Base-by-base conservation (phyloP, 1,284 basidiomycete species). In the Phenoliferia sp. region DNA sequence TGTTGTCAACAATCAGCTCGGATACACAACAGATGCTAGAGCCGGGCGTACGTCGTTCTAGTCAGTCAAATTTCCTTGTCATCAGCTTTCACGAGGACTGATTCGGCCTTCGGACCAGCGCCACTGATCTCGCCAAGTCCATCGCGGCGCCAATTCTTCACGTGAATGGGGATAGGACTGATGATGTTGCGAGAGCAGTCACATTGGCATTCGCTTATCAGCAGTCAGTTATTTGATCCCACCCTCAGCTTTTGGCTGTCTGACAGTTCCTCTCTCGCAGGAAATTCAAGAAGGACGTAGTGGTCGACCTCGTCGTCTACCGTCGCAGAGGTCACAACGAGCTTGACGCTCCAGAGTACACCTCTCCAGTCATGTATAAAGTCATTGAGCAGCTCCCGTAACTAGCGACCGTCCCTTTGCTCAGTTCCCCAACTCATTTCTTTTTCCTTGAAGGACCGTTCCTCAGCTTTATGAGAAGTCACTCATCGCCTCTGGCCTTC, bases 121-220 rank as follows among this genome's bases (percentile, higher is more conserved):
- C 90, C 69, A 92, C 92, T 1, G 92, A 94, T 76, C 83, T 92
- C 36, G 90, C 89, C 5, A 94, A 94, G 80, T 90, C 90, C 85
- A 88, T 94, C 74, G 31, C 61, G 67, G 87, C 90, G 0, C 92
- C 92, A 0, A 86, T 94, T 19, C 78, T 94, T n/a, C 92, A 94
- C 71, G 91, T 94, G 69, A 94, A 94, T 74, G 92, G 92, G 7
- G 92, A 95, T 77, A 66, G 58, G 65, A 65, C 68, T 22, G 39
- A 72, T 88, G 90, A 91, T 70, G 90, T 93, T 12, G 84, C 86
- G 7, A 83, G 87, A 3, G 90, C 90, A 2, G 83, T 92, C 75
- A 85, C 90, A 68, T 84, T 88, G 15, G 91, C 90, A 0, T 89
- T 92, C 81, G 85, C 87, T 72, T 94, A 93, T 76, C 83, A 91